A percentile compares a stretch with the other conserved stretches of the same genome.
These are phyloP conservation scores for Uronychia binucleata DNA, from an alignment of 73 alveolate genomes.

Conservation along the genomic window DNA sequence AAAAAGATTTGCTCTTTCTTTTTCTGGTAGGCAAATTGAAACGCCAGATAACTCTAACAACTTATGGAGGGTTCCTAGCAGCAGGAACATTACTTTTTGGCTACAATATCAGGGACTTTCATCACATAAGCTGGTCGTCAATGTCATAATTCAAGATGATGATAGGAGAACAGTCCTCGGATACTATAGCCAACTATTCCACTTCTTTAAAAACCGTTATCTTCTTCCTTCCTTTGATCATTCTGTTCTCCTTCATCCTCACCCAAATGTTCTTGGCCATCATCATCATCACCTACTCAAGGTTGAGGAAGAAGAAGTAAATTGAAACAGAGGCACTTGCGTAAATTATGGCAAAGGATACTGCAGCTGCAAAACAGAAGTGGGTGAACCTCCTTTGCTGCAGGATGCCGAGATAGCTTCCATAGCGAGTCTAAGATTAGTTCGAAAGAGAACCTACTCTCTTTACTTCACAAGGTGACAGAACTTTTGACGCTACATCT, in stretches of 20 bases:
- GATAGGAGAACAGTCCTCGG: conserved; percentile 9
- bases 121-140: neutral
- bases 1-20: conserved; percentile 32
- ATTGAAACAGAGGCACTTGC: conserved; percentile 65
- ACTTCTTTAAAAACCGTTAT: conserved; percentile 7
- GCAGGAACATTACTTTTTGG: conserved; percentile 47
- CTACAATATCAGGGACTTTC: neutral
- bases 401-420: conserved; percentile 5
- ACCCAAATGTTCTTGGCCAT: conserved; percentile 44
- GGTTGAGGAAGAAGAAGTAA: conserved; percentile 19
- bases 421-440: too few species aligned
- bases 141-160: conserved; percentile 40
- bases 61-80: neutral
- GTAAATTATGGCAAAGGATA: conserved; percentile 39
- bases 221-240: conserved; percentile 24
- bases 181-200: conserved; percentile 5
- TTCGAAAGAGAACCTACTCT: too few species aligned
- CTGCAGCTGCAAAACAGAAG: conserved; percentile 7
- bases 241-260: conserved; percentile 13
- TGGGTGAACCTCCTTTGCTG: conserved; percentile 46
- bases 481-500: neutral
- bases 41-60: neutral
- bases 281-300: conserved; percentile 46
- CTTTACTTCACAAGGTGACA: neutral
- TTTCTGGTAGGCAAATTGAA: conserved; percentile 21